Conservation (phyloP, 495 filamentous ascomycete species). For the Rostrohypoxylon terebratum region DNA sequence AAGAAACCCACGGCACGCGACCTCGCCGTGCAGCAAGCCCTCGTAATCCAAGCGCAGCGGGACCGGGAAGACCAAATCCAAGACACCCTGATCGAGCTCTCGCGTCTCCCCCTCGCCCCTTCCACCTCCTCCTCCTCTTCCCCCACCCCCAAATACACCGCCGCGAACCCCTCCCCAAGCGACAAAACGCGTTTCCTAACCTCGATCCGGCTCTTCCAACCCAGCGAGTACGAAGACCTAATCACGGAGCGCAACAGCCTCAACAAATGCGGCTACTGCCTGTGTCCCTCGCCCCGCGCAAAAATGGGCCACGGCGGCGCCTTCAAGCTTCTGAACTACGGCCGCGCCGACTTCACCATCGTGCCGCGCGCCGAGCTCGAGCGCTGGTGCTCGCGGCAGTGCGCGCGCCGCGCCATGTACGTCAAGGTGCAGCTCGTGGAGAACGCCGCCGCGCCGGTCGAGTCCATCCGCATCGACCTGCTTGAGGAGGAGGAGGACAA, state of each 20-base stretch:
- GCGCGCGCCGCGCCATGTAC: conserved; percentile 81
- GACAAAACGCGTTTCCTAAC: conserved; percentile 70
- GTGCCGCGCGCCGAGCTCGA: conserved; percentile 74
- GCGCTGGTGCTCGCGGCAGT: conserved; percentile 87
- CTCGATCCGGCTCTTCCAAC: conserved; percentile 77
- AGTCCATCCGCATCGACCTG: conserved; percentile 62
- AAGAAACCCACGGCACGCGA: conserved; percentile 58
- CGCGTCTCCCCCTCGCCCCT: conserved; percentile 72
- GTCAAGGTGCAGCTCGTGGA: conserved; percentile 86
- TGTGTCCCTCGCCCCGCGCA: conserved; percentile 72
- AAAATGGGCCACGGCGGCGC: conserved; percentile 58
- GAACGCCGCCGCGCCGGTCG: conserved; percentile 75
- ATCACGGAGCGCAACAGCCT: conserved; percentile 88
- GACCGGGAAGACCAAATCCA: conserved; percentile 68
- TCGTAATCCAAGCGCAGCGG: conserved; percentile 80
- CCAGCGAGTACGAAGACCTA: conserved; percentile 85
- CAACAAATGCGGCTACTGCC: conserved; percentile 80
- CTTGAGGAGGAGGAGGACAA: conserved; percentile 61
- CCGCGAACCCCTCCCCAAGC: conserved; percentile 66
- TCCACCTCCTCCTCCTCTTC: conserved; percentile 14
- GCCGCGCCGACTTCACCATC: conserved; percentile 64
- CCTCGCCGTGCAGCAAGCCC: conserved; percentile 82
- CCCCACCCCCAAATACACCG: conserved; percentile 55
- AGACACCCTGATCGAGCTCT: conserved; percentile 73
- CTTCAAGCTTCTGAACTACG: conserved; percentile 60